Evolutionary conservation across 306 rosid genomes (phyloP), one percentile per base, ranked within the genome.

Genomic region (Casuarina glauca): DNA sequence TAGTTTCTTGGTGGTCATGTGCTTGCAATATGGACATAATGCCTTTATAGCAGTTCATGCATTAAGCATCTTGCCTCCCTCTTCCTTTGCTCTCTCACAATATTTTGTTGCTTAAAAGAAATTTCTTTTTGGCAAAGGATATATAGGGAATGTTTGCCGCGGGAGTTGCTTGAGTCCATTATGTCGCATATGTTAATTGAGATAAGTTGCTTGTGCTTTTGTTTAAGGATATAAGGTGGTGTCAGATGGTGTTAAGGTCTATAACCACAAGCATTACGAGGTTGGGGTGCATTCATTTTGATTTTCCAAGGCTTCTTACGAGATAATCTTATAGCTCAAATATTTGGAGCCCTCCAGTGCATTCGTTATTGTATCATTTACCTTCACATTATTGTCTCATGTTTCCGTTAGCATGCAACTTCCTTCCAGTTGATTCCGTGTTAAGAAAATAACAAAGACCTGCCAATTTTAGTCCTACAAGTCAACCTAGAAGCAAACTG

Each of bases 1-100:
- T 42, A 41, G 70, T 64, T 39, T 72, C 20, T 73, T 58, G 44
- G 57, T 51, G 15, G 49, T 36, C 61, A 50, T 76, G 58, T 74
- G 20, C 26, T 44, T 49, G 71, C 57, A 58, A 68, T 36, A 16
- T 66, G 51, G 16, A 58, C 64, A 7, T 58, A 38, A 63, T 63
- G 69, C 16, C 20, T 63, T 38, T 13, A 63, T 36, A 11, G 46
- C 38, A 35, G 69, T 62, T 64, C 16, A 4, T 64, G 32, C 32
- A 26, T 26, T 26, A 26, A 26, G 32, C 32, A 26, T 26, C 32
- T 26, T 26, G 32, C 32, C 32, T 26, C 32, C 32, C 32, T 26
- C 32, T 26, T 26, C 32, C 32, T 26, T 26, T 26, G 32, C 32
- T 26, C 32, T 26, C 32, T 26, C 32, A 26, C 32, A 26, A 26